These are phyloP conservation scores for Vitis labrusca DNA, from an alignment of 164 flowering plant genomes.

Conservation along the genomic window DNA sequence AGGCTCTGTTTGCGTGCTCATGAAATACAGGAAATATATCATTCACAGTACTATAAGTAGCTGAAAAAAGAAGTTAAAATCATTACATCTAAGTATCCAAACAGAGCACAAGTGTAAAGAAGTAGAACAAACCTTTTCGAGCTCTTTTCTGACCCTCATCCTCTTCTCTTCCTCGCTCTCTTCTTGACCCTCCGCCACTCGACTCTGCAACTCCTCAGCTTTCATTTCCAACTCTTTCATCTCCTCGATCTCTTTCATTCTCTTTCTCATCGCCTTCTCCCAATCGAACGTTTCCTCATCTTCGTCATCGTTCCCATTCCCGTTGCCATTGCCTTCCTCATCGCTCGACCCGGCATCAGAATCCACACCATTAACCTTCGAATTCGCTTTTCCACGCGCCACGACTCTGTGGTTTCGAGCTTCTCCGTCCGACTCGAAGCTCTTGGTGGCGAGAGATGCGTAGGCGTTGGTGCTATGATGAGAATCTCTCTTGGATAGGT, in stretches of 20 bases:
- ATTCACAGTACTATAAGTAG: too few species aligned
- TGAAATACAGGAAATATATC: too few species aligned
- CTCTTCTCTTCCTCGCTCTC: slow-evolving; percentile 85
- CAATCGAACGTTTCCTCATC: slow-evolving; percentile 46
- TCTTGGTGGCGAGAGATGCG: slow-evolving; percentile 28
- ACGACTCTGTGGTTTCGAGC: slow-evolving; percentile 20
- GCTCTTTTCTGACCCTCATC: slow-evolving; percentile 80
- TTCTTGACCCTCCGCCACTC: slow-evolving; percentile 38
- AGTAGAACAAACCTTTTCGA: slow-evolving; percentile 65
- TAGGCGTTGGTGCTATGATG: slow-evolving; percentile 5
- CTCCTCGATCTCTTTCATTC: slow-evolving; percentile 83
- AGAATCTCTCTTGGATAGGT: slow-evolving; percentile 38
- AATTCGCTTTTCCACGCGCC: slow-evolving; percentile 39
- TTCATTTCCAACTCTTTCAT: slow-evolving; percentile 82
- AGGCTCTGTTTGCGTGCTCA: too few species aligned
- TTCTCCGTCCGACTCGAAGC: slow-evolving; percentile 43
- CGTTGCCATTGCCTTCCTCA: slow-evolving; percentile 46
- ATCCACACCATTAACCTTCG: slow-evolving; percentile 52
- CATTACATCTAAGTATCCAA: background rate
- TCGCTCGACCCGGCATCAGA: slow-evolving; percentile 57
- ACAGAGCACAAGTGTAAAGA: background rate
- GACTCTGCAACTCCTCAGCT: slow-evolving; percentile 82
- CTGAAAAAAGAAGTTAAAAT: background rate
- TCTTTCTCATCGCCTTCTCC: slow-evolving; percentile 76
- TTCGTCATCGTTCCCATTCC: slow-evolving; percentile 33